These are phyloP conservation scores for Aspergillus vadensis DNA, from an alignment of 2,329 filamentous ascomycete species.

Conservation along the genomic window DNA sequence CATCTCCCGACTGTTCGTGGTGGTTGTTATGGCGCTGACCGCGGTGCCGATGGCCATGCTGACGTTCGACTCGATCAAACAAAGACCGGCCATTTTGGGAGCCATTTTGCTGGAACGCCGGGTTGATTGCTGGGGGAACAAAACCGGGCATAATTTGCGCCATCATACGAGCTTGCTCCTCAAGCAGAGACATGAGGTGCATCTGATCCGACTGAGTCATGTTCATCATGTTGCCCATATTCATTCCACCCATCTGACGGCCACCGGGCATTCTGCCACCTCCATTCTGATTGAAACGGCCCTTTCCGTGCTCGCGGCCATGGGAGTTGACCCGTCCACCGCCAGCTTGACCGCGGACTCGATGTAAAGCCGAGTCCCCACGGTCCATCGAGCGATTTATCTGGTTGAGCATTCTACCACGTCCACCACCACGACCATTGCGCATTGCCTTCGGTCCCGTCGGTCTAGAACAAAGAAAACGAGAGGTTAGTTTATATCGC, in stretches of 20 bases:
- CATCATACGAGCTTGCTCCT: slow-evolving; percentile 88
- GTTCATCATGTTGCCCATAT: slow-evolving; percentile 49
- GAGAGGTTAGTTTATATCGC: slow-evolving; percentile 41
- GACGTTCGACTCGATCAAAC: slow-evolving; percentile 68
- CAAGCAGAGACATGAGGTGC: slow-evolving; percentile 74
- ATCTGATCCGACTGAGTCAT: slow-evolving; percentile 71
- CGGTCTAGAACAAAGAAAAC: slow-evolving; percentile 59
- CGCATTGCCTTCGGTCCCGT: slow-evolving; percentile 96
- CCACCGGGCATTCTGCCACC: slow-evolving; percentile 49
- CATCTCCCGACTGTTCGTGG: slow-evolving; percentile 28
- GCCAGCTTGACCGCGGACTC: slow-evolving; percentile 68
- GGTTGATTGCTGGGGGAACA: slow-evolving; percentile 56
- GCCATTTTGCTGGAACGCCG: slow-evolving; percentile 54
- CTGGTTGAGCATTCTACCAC: slow-evolving; percentile 83
- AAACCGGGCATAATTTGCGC: slow-evolving; percentile 65
- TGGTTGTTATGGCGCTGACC: slow-evolving; percentile 39
- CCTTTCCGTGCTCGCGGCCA: slow-evolving; percentile 68
- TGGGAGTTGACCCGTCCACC: slow-evolving; percentile 82
- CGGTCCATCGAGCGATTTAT: slow-evolving; percentile 82
- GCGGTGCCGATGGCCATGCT: slow-evolving; percentile 53
- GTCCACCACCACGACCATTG: slow-evolving; percentile 65
- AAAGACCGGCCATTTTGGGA: slow-evolving; percentile 60
- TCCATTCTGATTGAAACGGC: slow-evolving; percentile 56
- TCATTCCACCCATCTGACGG: slow-evolving; percentile 50
- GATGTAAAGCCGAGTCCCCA: slow-evolving; percentile 75